A percentile compares a stretch with the other conserved stretches of the same genome.
phyloP scores from a whole-genome alignment of 192 early-diverging fungal genomes.

The Podila verticillata region DNA sequence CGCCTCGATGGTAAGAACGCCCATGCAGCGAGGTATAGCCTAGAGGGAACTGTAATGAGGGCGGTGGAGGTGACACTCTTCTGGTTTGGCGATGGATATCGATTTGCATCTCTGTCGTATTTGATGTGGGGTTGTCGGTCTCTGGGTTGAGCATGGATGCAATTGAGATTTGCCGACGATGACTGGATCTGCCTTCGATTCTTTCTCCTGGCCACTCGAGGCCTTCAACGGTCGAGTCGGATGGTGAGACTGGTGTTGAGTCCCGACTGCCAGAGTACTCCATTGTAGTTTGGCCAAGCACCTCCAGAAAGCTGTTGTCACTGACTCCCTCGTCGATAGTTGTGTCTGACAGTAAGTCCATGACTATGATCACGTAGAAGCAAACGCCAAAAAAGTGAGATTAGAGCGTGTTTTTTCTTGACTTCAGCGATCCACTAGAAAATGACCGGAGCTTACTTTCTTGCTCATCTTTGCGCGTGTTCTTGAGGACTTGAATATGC shows the following conservation, averaged over 20 bases:
- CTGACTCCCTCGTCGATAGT: conserved; percentile 31
- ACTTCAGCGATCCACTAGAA: too few relatives aligned
- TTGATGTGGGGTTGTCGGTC: background rate
- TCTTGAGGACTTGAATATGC: conserved; percentile 81
- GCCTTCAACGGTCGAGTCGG: background rate
- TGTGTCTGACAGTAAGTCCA: conserved; percentile 41
- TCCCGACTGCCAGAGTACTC: conserved; percentile 24
- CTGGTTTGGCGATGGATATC: too few relatives aligned
- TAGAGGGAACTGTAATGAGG: background rate
- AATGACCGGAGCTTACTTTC: conserved; percentile 41
- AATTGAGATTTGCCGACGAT: conserved; percentile 39
- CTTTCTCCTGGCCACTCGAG: background rate
- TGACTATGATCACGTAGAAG: conserved; percentile 6
- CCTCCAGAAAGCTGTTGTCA: conserved; percentile 21
- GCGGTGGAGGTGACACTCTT: background rate
- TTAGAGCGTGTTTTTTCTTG: too few relatives aligned
- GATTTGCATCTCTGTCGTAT: background rate
- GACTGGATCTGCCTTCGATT: conserved; percentile 15
- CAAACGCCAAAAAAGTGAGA: background rate
- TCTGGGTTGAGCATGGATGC: conserved; percentile 44
- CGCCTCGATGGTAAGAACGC: background rate
- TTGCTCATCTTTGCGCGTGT: conserved; percentile 69
- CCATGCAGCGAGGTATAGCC: background rate
- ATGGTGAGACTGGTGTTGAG: conserved; percentile 26
- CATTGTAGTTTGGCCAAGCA: conserved; percentile 24